Evolutionary conservation across 148 eudicot species (phyloP), one percentile per base, ranked within the genome.

Genomic region (Cornus controversa): DNA sequence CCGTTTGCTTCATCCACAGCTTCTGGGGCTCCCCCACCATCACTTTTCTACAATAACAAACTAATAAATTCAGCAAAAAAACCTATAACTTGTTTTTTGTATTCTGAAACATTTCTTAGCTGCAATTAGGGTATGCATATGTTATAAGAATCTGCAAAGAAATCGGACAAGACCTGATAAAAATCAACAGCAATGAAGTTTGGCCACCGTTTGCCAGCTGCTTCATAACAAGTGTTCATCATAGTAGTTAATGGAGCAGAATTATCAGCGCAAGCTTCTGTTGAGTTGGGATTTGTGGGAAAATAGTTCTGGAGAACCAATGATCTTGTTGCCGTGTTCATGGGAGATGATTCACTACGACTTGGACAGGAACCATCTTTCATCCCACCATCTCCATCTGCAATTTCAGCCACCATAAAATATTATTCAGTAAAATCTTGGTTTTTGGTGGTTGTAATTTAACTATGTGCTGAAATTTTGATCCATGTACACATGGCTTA

Each of bases 1-100:
- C 98, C 99, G 62, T 96, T 96, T 16, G 93, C 97, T 86, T 79
- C 82, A 82, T 96, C 92, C 71, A 93, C 94, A 5, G 97, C 99
- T 85, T 93, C 93, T n/a, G 98, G 34, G 25, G 95, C 98, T 81
- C 99, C 99, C 50, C 99, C 98, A 23, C 98, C 97, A 62, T 96
- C 99, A 73, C 92, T 96, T 72, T 83, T 87, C 99, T 96, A 85
- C 67, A 90, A 10, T 82, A 75, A 76, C 26, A 16, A 40, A 63
- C 25, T 36, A 77, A 15, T 58, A 36, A 57, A 67, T 40, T 37
- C 29, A 75, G 64, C 27, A 65, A 50, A 67, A 14, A 57, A 9
- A 6, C 23, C 2, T 57, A 6, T 14, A 57, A 1, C 7, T 47
- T 11, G 14, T n/a, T 47, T 4, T 47, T 11, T 47, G 53, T 47